Percentiles rank a stretch among this genome's conserved stretches.
Evolutionary conservation across 2,329 filamentous ascomycete species (phyloP).

Genomic region (Hortaea werneckii): DNA sequence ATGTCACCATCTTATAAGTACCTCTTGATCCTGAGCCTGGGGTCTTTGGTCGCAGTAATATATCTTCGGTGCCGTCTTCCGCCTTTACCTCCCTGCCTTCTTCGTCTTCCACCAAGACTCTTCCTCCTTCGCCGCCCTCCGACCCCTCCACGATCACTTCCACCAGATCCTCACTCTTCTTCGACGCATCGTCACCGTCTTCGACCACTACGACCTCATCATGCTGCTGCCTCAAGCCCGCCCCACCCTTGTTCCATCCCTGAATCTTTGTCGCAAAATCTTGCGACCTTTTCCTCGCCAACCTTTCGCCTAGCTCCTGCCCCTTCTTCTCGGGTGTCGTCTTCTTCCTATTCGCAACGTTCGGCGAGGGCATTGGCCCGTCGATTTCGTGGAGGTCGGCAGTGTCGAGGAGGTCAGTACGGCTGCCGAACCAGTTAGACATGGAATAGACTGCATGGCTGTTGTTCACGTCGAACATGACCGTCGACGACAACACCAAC

Average conservation of each 20-base stretch:
- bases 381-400: constrained; percentile 7
- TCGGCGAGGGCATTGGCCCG: constrained; percentile 20
- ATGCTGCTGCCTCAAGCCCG: constrained; percentile 17
- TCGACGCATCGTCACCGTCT: constrained; percentile 3
- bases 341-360: constrained; percentile 11
- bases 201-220: constrained; percentile 18
- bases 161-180: constrained; percentile 5
- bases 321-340: constrained; percentile 20
- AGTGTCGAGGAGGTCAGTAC: constrained; percentile 5
- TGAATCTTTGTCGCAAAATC: constrained; percentile 24
- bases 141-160: constrained; percentile 10
- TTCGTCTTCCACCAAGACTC: constrained; percentile 5
- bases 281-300: constrained; percentile 22
- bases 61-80: neutral
- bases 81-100: neutral
- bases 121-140: neutral
- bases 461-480: constrained; percentile 16
- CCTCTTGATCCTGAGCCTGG: constrained; percentile 1
- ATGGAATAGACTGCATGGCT: constrained; percentile 13
- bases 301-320: constrained; percentile 14
- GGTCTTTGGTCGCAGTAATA: constrained; percentile 1
- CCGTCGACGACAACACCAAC: neutral
- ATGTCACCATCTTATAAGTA: constrained; percentile 11
- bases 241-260: constrained; percentile 23
- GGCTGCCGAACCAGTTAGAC: constrained; percentile 19